phyloP scores from a whole-genome alignment of 148 eudicot species.

The Dysphania ambrosioides region DNA sequence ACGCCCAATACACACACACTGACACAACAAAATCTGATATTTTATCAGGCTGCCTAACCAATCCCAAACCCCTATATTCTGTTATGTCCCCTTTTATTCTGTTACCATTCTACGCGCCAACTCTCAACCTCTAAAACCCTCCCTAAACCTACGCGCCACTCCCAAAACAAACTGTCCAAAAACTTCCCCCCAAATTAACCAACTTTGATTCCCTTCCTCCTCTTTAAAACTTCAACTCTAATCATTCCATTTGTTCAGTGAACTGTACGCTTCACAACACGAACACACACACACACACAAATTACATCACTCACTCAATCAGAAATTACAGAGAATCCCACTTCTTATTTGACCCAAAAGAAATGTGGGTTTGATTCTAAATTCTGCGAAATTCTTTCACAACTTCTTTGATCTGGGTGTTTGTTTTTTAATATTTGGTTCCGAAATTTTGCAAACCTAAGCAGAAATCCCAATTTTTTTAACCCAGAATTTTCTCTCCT shows the following conservation, averaged over 20 bases:
- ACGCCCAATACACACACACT: background rate
- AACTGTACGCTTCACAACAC: background rate
- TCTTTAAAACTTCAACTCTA: background rate
- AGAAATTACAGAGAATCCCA: constrained; percentile 1
- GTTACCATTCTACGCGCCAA: constrained; percentile 18
- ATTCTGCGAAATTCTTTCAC: background rate
- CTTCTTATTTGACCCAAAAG: background rate
- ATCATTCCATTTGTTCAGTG: background rate
- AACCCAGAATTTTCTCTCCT: background rate
- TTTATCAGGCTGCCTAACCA: no score
- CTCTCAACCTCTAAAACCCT: constrained; percentile 9
- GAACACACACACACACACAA: constrained; percentile 9
- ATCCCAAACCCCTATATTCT: constrained; percentile 3
- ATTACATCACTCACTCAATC: background rate
- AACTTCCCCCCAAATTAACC: constrained; percentile 2
- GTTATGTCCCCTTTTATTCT: background rate
- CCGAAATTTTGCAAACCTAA: background rate
- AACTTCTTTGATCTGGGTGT: background rate
- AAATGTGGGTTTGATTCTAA: background rate
- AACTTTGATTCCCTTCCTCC: background rate
- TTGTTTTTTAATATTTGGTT: background rate
- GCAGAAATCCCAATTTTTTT: background rate
- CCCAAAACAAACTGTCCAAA: constrained; percentile 5
- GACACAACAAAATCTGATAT: background rate
- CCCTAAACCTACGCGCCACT: constrained; percentile 14